These are phyloP conservation scores for Apiotrichum gamsii DNA, from an alignment of 1,284 basidiomycete genomes.

Conservation along the genomic window DNA sequence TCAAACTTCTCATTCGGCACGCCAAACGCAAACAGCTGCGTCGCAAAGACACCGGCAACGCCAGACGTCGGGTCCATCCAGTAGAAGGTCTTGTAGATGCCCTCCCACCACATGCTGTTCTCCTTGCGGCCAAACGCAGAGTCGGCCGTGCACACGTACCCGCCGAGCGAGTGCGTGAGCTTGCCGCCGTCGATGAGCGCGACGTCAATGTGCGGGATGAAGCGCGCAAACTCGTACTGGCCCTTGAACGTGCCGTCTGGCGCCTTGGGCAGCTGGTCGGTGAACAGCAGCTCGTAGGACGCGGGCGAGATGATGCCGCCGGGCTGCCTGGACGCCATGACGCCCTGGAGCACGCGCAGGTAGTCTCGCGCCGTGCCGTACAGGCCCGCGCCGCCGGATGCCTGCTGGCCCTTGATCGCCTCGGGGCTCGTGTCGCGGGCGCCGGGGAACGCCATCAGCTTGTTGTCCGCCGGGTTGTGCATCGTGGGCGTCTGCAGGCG, in stretches of 20 bases:
- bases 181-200: background rate
- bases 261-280: constrained; percentile 10
- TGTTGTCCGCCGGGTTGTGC: constrained; percentile 2
- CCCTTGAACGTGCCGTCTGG: constrained; percentile 11
- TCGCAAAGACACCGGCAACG: constrained; percentile 21
- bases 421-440: constrained; percentile 54
- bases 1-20: constrained; percentile 4
- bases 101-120: constrained; percentile 24
- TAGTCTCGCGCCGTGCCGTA: constrained; percentile 36
- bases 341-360: constrained; percentile 27
- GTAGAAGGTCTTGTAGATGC: constrained; percentile 31
- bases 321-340: constrained; percentile 19
- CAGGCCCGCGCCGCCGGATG: constrained; percentile 36
- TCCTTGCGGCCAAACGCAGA: constrained; percentile 19
- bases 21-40: constrained; percentile 20
- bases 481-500: constrained; percentile 1
- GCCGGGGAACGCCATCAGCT: constrained; percentile 7
- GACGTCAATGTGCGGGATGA: constrained; percentile 12
- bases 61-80: constrained; percentile 35
- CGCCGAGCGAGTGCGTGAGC: constrained; percentile 19
- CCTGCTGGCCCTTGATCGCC: constrained; percentile 54
- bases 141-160: constrained; percentile 13
- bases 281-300: constrained; percentile 25
- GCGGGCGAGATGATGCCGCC: constrained; percentile 17
- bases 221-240: constrained; percentile 9